Evolutionary conservation across 495 filamentous ascomycete genomes (phyloP).

Genomic region (Aspergillus ellipticus): DNA sequence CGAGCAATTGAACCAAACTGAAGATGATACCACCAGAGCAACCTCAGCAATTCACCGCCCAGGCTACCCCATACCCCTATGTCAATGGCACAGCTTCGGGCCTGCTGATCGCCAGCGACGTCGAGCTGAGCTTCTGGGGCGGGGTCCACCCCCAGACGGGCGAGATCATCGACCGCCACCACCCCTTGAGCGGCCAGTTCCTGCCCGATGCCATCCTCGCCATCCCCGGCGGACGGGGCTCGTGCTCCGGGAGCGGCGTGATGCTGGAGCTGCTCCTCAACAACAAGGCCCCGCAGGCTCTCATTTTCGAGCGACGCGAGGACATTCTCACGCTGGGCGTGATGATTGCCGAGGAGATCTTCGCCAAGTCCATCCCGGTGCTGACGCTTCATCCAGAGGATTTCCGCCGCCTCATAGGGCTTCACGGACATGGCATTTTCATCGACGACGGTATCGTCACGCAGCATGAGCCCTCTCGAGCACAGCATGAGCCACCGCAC

Average conservation of each 20-base stretch:
- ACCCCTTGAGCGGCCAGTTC: constrained; percentile 21
- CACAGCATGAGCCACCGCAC: too few species aligned
- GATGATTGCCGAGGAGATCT: constrained; percentile 26
- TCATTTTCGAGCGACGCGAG: constrained; percentile 28
- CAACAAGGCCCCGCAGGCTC: constrained; percentile 13
- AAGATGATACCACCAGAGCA: too few species aligned
- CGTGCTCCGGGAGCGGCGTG: constrained; percentile 29
- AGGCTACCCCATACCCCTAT: neutral
- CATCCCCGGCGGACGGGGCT: constrained; percentile 28
- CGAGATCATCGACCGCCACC: constrained; percentile 28
- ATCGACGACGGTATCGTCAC: neutral
- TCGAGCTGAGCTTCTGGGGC: constrained; percentile 33
- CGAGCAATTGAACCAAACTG: too few species aligned
- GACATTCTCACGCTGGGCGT: constrained; percentile 29
- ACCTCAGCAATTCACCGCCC: neutral
- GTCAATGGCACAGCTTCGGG: constrained; percentile 13
- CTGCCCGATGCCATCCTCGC: constrained; percentile 22
- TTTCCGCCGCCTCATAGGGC: constrained; percentile 8
- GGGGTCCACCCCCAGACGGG: constrained; percentile 25
- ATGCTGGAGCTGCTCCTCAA: constrained; percentile 30
- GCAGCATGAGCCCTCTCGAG: too few species aligned
- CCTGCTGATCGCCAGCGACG: constrained; percentile 11
- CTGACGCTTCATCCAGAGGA: constrained; percentile 10
- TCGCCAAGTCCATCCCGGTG: constrained; percentile 25
- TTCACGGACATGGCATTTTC: neutral